A percentile compares a stretch with the other conserved stretches of the same genome.
Conservation (phyloP, 2,329 filamentous ascomycete genomes). For the Pezicula carpinea region DNA sequence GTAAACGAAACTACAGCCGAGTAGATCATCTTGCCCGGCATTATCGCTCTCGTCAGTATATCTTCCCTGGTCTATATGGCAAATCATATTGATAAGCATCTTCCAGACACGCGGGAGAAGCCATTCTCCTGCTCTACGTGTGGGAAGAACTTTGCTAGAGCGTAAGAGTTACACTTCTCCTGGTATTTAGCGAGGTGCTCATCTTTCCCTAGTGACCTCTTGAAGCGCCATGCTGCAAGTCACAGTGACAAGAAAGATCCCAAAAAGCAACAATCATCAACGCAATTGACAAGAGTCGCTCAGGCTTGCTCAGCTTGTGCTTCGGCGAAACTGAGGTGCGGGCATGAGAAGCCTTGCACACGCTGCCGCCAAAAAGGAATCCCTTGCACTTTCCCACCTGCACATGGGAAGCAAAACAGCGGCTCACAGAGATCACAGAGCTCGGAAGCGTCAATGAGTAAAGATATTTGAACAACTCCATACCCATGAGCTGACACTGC, state of each 20-base stretch:
- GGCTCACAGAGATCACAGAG: neutral
- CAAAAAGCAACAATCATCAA: neutral
- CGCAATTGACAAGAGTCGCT: slow-evolving; percentile 1
- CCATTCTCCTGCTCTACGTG: slow-evolving; percentile 5
- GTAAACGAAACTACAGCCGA: slow-evolving; percentile 5
- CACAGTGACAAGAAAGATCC: slow-evolving; percentile 2
- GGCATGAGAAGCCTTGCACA: slow-evolving; percentile 6
- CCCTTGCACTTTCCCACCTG: slow-evolving; percentile 2
- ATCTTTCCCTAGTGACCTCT: slow-evolving; percentile 1
- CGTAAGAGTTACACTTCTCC: neutral
- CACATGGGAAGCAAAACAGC: neutral
- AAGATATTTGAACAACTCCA: neutral
- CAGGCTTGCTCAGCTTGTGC: slow-evolving; percentile 8
- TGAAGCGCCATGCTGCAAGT: neutral
- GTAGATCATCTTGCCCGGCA: slow-evolving; percentile 7
- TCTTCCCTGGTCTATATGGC: too few species aligned
- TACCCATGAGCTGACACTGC: neutral
- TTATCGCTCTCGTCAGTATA: slow-evolving; percentile 3
- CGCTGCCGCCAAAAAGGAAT: slow-evolving; percentile 5
- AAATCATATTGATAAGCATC: neutral
- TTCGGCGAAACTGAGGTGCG: slow-evolving; percentile 2
- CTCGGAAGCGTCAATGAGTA: neutral
- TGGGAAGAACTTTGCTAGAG: slow-evolving; percentile 3
- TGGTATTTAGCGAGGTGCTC: neutral
- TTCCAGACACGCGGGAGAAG: slow-evolving; percentile 5